Evolutionary conservation across 495 filamentous ascomycete genomes (phyloP).

Genomic region (Amniculicola lignicola): DNA sequence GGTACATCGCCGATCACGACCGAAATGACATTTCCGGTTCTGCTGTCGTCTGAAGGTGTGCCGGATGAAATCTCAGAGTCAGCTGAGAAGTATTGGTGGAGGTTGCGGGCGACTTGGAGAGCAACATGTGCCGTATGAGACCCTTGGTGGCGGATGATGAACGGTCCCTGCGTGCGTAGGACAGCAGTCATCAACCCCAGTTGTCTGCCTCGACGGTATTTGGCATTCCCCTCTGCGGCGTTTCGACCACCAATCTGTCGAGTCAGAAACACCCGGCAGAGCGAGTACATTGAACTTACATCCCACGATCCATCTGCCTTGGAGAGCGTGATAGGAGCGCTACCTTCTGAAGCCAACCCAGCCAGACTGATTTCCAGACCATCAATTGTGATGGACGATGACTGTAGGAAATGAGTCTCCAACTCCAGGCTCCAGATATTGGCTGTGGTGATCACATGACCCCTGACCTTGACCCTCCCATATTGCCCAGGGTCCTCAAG

Average conservation of each 20-base stretch:
- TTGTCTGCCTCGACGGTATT: constrained; percentile 46
- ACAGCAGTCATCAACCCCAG: constrained; percentile 53
- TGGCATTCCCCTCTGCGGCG: not conserved
- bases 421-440: constrained; percentile 34
- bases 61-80: constrained; percentile 47
- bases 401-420: constrained; percentile 2
- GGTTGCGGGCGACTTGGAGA: constrained; percentile 57
- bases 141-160: constrained; percentile 45
- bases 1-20: constrained; percentile 33
- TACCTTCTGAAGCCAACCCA: not conserved
- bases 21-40: constrained; percentile 37
- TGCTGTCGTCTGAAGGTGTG: not conserved
- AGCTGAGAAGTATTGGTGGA: constrained; percentile 58
- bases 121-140: constrained; percentile 39
- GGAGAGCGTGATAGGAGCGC: not conserved
- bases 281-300: not conserved
- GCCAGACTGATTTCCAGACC: not conserved
- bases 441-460: constrained; percentile 23
- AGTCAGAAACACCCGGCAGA: not conserved
- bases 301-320: not conserved
- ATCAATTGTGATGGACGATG: not conserved
- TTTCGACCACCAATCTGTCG: too few species aligned
- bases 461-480: constrained; percentile 30
- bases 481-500: constrained; percentile 48
- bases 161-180: constrained; percentile 45